Conservation (phyloP, 163 green algal species). For the Scenedesmus sp. region DNA sequence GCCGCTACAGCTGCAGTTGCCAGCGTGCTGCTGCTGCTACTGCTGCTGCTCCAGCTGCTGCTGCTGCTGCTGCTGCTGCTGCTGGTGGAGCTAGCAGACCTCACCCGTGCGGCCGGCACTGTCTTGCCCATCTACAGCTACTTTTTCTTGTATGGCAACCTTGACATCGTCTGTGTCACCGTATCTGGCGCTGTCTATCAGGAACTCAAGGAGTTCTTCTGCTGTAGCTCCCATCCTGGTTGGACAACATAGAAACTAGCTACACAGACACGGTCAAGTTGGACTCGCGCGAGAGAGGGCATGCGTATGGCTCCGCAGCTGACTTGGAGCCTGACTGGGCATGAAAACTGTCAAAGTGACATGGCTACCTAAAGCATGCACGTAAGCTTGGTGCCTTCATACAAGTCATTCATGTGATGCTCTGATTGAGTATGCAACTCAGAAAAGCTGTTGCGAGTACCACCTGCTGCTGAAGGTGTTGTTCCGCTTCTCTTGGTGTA, state of each 20-base stretch:
- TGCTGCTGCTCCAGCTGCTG: not conserved
- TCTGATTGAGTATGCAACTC: not conserved
- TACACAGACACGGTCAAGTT: not conserved
- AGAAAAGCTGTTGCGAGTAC: not conserved
- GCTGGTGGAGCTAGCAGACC: not conserved
- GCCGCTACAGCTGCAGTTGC: not conserved
- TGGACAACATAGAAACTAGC: not conserved
- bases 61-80: not conserved
- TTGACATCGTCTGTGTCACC: constrained; percentile 73
- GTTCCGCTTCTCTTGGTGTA: not conserved
- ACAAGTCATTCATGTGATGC: not conserved
- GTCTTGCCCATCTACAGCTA: constrained; percentile 61
- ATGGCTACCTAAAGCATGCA: not conserved
- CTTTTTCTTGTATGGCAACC: constrained; percentile 55
- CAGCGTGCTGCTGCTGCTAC: not conserved
- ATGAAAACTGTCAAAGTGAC: constrained; percentile 4
- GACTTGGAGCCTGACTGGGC: not conserved
- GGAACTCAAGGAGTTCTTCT: constrained; percentile 56
- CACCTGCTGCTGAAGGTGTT: not conserved
- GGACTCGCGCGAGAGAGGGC: not conserved
- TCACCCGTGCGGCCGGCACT: constrained; percentile 62
- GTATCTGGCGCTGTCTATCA: constrained; percentile 72
- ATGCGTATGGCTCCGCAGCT: not conserved
- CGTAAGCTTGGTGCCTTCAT: not conserved
- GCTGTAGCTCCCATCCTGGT: not conserved